Conservation (phyloP, 768 basidiomycete genomes). For the Mycena belliarum region DNA sequence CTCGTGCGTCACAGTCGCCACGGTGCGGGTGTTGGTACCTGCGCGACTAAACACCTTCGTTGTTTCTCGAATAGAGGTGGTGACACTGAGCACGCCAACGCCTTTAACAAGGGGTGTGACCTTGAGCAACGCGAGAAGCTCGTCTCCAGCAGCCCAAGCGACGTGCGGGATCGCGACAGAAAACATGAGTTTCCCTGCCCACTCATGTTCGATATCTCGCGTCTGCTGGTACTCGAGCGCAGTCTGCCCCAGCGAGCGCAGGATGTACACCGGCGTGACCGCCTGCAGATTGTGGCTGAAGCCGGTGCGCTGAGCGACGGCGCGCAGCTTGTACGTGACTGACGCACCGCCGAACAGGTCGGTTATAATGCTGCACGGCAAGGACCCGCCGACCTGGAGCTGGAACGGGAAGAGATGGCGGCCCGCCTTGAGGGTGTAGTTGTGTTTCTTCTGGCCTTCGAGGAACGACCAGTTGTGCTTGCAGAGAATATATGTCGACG, state of each 20-base stretch:
- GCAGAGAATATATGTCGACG: slow-evolving; percentile 64
- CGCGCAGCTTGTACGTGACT: slow-evolving; percentile 86
- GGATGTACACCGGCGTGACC: slow-evolving; percentile 59
- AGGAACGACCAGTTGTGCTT: slow-evolving; percentile 93
- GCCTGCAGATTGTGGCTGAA: slow-evolving; percentile 65
- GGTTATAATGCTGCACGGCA: slow-evolving; percentile 77
- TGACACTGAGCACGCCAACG: slow-evolving; percentile 66
- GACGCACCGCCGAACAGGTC: slow-evolving; percentile 57
- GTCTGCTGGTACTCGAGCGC: slow-evolving; percentile 95
- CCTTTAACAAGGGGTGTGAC: slow-evolving; percentile 88
- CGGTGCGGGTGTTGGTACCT: slow-evolving; percentile 52
- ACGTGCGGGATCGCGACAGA: slow-evolving; percentile 91
- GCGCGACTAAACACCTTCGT: slow-evolving; percentile 61
- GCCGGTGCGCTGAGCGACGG: slow-evolving; percentile 73
- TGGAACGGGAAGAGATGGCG: slow-evolving; percentile 92
- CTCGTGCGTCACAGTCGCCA: slow-evolving; percentile 68
- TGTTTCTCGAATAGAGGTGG: slow-evolving; percentile 76
- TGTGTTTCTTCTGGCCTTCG: slow-evolving; percentile 73
- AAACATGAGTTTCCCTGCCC: slow-evolving; percentile 97
- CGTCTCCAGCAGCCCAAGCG: slow-evolving; percentile 92
- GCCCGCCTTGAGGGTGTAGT: slow-evolving; percentile 92
- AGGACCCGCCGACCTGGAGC: slow-evolving; percentile 78
- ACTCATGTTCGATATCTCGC: slow-evolving; percentile 92
- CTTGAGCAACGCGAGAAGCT: slow-evolving; percentile 78
- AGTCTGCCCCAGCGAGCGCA: slow-evolving; percentile 76